phyloP scores from a whole-genome alignment of 495 filamentous ascomycete species.

The Penicillium ucsense region DNA sequence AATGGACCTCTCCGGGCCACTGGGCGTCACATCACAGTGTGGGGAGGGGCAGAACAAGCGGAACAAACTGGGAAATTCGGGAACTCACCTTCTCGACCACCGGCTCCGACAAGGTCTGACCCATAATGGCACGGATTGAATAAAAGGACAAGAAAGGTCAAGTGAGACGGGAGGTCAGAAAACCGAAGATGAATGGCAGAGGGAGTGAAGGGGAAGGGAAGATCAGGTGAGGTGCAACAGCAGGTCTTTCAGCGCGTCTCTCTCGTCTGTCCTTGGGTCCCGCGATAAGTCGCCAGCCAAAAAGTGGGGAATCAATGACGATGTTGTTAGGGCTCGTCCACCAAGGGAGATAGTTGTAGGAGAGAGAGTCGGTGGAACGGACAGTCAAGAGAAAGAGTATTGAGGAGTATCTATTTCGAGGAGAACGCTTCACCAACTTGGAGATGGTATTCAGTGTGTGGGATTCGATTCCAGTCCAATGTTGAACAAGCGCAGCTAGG shows the following conservation, averaged over 20 bases:
- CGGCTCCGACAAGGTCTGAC: slow-evolving; percentile 98
- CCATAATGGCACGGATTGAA: slow-evolving; percentile 51
- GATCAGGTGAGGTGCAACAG: slow-evolving; percentile 19
- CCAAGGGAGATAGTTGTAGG: slow-evolving; percentile 1
- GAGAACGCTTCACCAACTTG: not conserved
- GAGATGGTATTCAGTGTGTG: not conserved
- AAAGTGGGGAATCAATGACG: slow-evolving; percentile 19
- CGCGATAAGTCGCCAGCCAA: slow-evolving; percentile 20
- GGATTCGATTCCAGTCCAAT: not conserved
- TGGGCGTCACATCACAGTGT: slow-evolving; percentile 16
- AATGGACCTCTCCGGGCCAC: slow-evolving; percentile 5
- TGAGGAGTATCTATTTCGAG: not conserved
- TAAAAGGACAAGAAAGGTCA: slow-evolving; percentile 9
- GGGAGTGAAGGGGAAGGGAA: slow-evolving; percentile 8
- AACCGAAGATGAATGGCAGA: slow-evolving; percentile 12
- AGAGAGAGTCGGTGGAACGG: not conserved
- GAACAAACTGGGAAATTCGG: slow-evolving; percentile 14
- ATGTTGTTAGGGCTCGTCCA: slow-evolving; percentile 10
- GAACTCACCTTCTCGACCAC: slow-evolving; percentile 91
- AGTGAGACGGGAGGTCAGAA: slow-evolving; percentile 8
- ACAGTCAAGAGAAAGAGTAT: not conserved
- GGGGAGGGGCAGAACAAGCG: slow-evolving; percentile 21
- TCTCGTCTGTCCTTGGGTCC: slow-evolving; percentile 10
- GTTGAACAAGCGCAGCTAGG: not conserved
- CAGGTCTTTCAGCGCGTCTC: slow-evolving; percentile 20